Percentiles rank a stretch among this genome's conserved stretches.
phyloP scores from a whole-genome alignment of 805 yeast genomes.

The Ogataea saltuana region DNA sequence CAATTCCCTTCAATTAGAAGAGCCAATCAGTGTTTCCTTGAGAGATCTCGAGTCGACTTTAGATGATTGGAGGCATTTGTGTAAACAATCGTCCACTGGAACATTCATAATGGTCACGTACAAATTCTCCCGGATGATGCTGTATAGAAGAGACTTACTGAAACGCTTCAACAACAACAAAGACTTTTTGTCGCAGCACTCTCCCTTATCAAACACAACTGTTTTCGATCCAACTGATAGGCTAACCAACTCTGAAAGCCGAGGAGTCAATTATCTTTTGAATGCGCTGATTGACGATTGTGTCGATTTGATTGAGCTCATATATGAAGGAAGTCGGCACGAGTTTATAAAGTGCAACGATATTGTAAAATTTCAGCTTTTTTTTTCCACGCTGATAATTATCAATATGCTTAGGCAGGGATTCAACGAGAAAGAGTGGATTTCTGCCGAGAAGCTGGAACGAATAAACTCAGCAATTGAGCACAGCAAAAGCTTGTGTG shows the following conservation, averaged over 20 bases:
- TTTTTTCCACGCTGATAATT: slow-evolving; percentile 15
- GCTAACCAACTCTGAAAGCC: not conserved
- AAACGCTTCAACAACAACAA: slow-evolving; percentile 12
- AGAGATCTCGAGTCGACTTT: slow-evolving; percentile 27
- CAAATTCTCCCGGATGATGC: slow-evolving; percentile 27
- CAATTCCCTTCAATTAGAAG: slow-evolving; percentile 51
- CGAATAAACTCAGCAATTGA: slow-evolving; percentile 4
- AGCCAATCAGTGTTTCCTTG: slow-evolving; percentile 23
- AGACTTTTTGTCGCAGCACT: slow-evolving; percentile 8
- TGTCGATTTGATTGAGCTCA: slow-evolving; percentile 6
- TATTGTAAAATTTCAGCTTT: slow-evolving; percentile 13
- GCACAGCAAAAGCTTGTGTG: slow-evolving; percentile 9
- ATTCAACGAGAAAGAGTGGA: slow-evolving; percentile 8
- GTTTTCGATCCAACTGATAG: not conserved
- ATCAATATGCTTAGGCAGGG: slow-evolving; percentile 13
- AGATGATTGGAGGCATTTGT: slow-evolving; percentile 30
- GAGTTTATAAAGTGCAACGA: slow-evolving; percentile 15
- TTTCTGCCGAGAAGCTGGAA: slow-evolving; percentile 1
- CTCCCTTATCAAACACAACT: not conserved
- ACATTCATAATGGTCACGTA: slow-evolving; percentile 21
- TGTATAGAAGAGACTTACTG: slow-evolving; percentile 26
- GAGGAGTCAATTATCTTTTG: not conserved
- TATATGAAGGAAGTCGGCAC: not conserved
- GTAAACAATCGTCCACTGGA: slow-evolving; percentile 24
- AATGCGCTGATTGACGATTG: slow-evolving; percentile 12